phyloP scores from a whole-genome alignment of 2,329 filamentous ascomycete species.

The Neonectria ditissima region DNA sequence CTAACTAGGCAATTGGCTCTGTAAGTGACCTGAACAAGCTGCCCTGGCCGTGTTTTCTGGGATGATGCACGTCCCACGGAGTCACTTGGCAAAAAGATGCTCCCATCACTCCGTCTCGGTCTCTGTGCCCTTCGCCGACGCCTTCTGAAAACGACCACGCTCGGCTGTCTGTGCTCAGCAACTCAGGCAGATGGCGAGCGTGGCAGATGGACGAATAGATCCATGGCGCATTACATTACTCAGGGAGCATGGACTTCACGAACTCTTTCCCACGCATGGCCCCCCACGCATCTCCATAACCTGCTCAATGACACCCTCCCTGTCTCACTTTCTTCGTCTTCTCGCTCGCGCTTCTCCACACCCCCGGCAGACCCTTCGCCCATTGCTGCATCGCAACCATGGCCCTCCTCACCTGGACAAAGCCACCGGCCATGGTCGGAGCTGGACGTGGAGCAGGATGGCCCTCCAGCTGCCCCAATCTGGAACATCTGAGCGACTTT shows the following conservation, averaged over 20 bases:
- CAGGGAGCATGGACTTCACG: not conserved
- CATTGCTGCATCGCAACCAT: slow-evolving; percentile 24
- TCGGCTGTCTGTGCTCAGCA: not conserved
- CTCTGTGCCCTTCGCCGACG: too few species aligned
- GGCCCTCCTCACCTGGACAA: slow-evolving; percentile 28
- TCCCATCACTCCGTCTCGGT: slow-evolving; percentile 6
- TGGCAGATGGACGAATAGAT: not conserved
- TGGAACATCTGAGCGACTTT: slow-evolving; percentile 30
- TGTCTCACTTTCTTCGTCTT: not conserved
- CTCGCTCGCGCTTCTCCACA: slow-evolving; percentile 16
- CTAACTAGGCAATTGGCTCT: not conserved
- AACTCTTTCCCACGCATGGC: slow-evolving; percentile 5
- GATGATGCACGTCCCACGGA: not conserved
- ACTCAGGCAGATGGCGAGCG: not conserved
- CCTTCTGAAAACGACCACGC: too few species aligned
- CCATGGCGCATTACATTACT: not conserved
- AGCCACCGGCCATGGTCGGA: slow-evolving; percentile 39
- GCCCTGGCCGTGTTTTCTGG: not conserved
- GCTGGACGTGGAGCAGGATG: slow-evolving; percentile 15
- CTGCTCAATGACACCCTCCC: slow-evolving; percentile 2
- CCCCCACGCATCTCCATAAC: slow-evolving; percentile 25
- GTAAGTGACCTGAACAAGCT: not conserved
- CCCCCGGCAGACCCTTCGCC: slow-evolving; percentile 26
- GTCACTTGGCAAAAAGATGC: not conserved
- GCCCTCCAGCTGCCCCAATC: slow-evolving; percentile 18